A percentile compares a stretch with the other conserved stretches of the same genome.
These are phyloP conservation scores for Cordyceps sp. DNA, from an alignment of 2,329 filamentous ascomycete species.

Conservation along the genomic window DNA sequence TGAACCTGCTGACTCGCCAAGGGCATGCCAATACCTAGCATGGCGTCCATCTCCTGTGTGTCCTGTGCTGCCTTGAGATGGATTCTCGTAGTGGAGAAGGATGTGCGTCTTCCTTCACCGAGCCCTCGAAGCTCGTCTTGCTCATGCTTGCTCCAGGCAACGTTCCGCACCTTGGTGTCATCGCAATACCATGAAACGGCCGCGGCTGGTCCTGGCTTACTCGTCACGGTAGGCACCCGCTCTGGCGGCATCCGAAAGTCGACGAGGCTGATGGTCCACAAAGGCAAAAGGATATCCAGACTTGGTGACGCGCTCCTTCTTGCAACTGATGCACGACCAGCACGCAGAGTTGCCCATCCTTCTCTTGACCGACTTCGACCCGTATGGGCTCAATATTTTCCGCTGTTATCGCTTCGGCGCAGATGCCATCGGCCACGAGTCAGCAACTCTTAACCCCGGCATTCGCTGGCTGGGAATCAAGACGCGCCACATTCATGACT, in stretches of 20 bases:
- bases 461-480: slow-evolving; percentile 50
- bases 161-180: slow-evolving; percentile 49
- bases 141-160: slow-evolving; percentile 36
- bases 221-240: slow-evolving; percentile 44
- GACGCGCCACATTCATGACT: slow-evolving; percentile 20
- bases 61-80: slow-evolving; percentile 35
- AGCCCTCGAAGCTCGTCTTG: background rate
- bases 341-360: slow-evolving; percentile 38
- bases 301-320: slow-evolving; percentile 48
- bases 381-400: slow-evolving; percentile 58
- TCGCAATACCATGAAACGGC: slow-evolving; percentile 35
- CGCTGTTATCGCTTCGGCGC: slow-evolving; percentile 60
- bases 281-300: slow-evolving; percentile 76
- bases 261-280: background rate
- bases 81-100: slow-evolving; percentile 67
- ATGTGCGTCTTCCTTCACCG: slow-evolving; percentile 26
- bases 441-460: slow-evolving; percentile 26
- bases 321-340: slow-evolving; percentile 32
- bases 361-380: slow-evolving; percentile 58
- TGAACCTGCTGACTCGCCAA: slow-evolving; percentile 17
- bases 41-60: slow-evolving; percentile 29
- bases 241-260: too few species aligned
- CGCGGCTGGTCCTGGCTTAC: slow-evolving; percentile 36
- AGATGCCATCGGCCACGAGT: slow-evolving; percentile 42
- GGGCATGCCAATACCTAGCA: slow-evolving; percentile 44